A percentile compares a stretch with the other conserved stretches of the same genome.
These are phyloP conservation scores for Aureobasidium vineae DNA, from an alignment of 2,329 filamentous ascomycete species.

Conservation along the genomic window DNA sequence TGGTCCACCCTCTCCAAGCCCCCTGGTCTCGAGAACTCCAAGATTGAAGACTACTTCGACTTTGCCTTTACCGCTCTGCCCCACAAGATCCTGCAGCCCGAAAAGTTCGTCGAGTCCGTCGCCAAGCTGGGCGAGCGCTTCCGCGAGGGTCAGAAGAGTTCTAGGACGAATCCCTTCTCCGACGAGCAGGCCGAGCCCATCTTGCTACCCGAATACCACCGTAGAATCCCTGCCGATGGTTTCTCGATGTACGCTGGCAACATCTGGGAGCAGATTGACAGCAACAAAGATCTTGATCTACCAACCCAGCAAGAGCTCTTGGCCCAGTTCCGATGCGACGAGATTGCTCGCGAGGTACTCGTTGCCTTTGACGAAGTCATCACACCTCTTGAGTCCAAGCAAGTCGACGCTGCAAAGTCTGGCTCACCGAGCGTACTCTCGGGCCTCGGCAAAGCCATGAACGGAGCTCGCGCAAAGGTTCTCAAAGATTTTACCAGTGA, in stretches of 20 bases:
- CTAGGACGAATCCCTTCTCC: constrained; percentile 60
- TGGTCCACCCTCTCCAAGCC: constrained; percentile 95
- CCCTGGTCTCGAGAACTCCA: constrained; percentile 77
- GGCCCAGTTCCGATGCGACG: constrained; percentile 95
- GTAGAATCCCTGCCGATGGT: constrained; percentile 94
- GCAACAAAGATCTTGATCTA: constrained; percentile 96
- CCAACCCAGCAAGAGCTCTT: constrained; percentile 96
- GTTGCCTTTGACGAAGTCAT: constrained; percentile 80
- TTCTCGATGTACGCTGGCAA: constrained; percentile 91
- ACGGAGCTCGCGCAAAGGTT: constrained; percentile 66
- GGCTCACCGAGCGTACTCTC: constrained; percentile 72
- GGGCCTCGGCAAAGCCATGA: constrained; percentile 72
- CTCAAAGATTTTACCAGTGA: constrained; percentile 85
- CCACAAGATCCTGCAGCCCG: constrained; percentile 93
- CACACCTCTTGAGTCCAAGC: constrained; percentile 78
- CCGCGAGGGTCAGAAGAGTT: constrained; percentile 57
- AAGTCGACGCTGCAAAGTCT: constrained; percentile 69
- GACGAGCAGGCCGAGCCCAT: constrained; percentile 76
- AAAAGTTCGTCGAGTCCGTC: constrained; percentile 81
- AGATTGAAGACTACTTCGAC: constrained; percentile 97
- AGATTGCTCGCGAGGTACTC: constrained; percentile 88
- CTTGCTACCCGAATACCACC: constrained; percentile 91
- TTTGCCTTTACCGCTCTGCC: constrained; percentile 95
- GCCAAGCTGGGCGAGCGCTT: constrained; percentile 78
- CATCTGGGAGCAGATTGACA: constrained; percentile 97